phyloP scores from a whole-genome alignment of 176 grass and related monocot genomes.

The Avena atlantica region DNA sequence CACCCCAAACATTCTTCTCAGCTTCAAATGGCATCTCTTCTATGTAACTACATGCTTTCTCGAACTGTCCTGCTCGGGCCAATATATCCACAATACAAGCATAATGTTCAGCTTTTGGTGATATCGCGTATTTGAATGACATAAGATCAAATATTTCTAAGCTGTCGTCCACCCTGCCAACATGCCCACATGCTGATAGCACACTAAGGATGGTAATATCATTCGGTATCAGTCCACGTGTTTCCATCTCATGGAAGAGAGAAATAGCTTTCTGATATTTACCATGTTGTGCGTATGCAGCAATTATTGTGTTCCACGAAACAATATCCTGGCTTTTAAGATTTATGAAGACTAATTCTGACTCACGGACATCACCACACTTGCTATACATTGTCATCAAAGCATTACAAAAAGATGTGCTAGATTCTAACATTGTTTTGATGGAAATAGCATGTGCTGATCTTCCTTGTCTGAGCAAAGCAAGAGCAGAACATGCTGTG shows the following conservation, averaged over 20 bases:
- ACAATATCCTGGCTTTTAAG: constrained; percentile 58
- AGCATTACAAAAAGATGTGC: constrained; percentile 68
- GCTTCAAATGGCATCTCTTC: constrained; percentile 74
- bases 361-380: constrained; percentile 75
- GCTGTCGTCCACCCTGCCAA: constrained; percentile 69
- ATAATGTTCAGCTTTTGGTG: constrained; percentile 76
- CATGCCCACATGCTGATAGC: constrained; percentile 81
- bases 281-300: constrained; percentile 84
- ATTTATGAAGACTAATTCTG: constrained; percentile 62
- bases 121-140: constrained; percentile 61
- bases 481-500: constrained; percentile 79
- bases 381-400: constrained; percentile 95
- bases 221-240: constrained; percentile 51
- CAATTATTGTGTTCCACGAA: constrained; percentile 87
- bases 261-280: constrained; percentile 66
- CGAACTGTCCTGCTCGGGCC: constrained; percentile 68
- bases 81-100: constrained; percentile 88
- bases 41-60: constrained; percentile 77
- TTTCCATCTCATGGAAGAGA: constrained; percentile 78
- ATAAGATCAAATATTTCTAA: constrained; percentile 82
- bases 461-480: constrained; percentile 77
- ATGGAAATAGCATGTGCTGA: constrained; percentile 66
- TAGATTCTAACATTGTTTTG: constrained; percentile 77
- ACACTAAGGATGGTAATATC: constrained; percentile 78
- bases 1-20: constrained; percentile 69